Base-by-base conservation (phyloP, 2,329 filamentous ascomycete species). In the Lasiodiplodia theobromae region DNA sequence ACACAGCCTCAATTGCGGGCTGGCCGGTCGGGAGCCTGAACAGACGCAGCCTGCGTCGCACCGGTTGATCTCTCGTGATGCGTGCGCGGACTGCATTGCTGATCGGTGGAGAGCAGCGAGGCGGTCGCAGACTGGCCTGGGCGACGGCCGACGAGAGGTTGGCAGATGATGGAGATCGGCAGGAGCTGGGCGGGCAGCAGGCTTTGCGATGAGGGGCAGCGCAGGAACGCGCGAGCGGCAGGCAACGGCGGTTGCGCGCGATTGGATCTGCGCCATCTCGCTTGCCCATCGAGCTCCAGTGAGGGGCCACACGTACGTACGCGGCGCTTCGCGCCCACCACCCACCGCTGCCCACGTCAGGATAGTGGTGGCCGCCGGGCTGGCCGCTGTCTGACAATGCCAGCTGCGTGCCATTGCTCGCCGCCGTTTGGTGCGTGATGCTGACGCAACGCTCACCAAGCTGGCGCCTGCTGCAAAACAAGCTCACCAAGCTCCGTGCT, bases 401-500 rank as follows among this genome's bases (percentile, higher is more conserved):
- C 11, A 37, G 54, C 54, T 8, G 34, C 34, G 12, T 21, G 54
- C 54, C 10, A 23, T 18, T 16, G 51, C 18, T 21, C 18, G 23
- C 16, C 51, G 51, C 23, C 51, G 51, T 28, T 28, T 21, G 21
- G 23, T 14, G 21, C 25, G 21, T 21, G 8, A 21, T 11, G 57
- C 57, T 60, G 57, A 60, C 57, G 37, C 57, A 47, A 62, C 28
- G 37, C 58, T 25, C 11, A 38, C 34, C 54, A 11, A n/a, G 52
- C 52, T 34, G 56, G 23, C n/a, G 18, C 10, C 6, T 14, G 37
- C 38, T 47, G 57, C 5, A 60, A 67, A 67, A 58, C 66, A 68
- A 68, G 66, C 66, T 68, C 57, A 54, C 66, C 66, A 68, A 68
- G 66, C 66, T 63, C 52, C n/a, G 21, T 40, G 16, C 65, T 58